phyloP scores from a whole-genome alignment of 2,329 filamentous ascomycete species.

The Neopestalotiopsis rosae region DNA sequence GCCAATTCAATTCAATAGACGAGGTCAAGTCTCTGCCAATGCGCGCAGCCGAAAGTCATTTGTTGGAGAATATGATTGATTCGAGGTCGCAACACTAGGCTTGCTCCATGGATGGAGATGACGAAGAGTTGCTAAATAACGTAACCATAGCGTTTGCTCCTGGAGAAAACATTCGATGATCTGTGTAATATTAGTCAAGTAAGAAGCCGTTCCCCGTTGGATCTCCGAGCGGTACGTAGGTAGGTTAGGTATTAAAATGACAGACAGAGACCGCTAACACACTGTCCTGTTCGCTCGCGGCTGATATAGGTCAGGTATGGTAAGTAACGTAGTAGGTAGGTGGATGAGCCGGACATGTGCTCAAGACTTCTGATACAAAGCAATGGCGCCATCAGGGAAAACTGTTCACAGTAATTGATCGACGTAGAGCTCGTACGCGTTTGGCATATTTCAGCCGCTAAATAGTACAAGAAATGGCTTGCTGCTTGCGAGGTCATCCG shows the following conservation, averaged over 20 bases:
- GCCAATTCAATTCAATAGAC: neutral
- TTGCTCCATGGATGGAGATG: neutral
- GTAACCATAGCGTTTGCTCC: neutral
- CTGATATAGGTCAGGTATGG: neutral
- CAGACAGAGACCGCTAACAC: too few relatives aligned
- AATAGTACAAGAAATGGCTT: neutral
- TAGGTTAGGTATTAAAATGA: too few relatives aligned
- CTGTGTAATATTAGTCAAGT: neutral
- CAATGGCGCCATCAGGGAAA: neutral
- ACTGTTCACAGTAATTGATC: neutral
- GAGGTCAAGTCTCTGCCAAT: neutral
- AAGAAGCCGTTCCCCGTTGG: too few relatives aligned
- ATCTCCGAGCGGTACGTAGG: too few relatives aligned
- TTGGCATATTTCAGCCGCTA: neutral
- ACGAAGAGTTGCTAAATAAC: neutral
- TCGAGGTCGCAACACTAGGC: neutral
- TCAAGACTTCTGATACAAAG: neutral
- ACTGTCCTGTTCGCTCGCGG: neutral
- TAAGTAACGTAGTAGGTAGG: neutral
- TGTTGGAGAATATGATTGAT: neutral
- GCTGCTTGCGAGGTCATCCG: neutral
- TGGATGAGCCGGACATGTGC: neutral
- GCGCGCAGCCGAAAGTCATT: neutral
- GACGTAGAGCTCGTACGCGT: neutral
- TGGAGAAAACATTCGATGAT: neutral